Evolutionary conservation across 2,329 filamentous ascomycete genomes (phyloP), one percentile per base, ranked within the genome.

Genomic region (Clonostachys rosea): DNA sequence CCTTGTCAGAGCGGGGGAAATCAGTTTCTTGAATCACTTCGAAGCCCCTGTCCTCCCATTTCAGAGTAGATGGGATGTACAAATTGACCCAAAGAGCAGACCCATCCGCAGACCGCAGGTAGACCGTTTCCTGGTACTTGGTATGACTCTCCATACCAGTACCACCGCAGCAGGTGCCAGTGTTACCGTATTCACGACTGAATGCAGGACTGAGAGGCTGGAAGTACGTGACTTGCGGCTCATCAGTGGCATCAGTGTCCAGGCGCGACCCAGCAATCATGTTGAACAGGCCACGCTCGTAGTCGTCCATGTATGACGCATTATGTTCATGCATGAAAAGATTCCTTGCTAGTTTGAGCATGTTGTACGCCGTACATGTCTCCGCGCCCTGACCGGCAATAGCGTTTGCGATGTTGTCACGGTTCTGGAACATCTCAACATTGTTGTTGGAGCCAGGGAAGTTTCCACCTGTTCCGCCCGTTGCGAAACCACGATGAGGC

Each of bases 381-480:
- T 64, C 60, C 3, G 61, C 59, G 5, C 61, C 60, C 11, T 46
- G 48, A 0, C 50, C 43, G 9, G 51, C 54, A 24, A 63, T 59
- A 17, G 61, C 60, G 39, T 62, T 58, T 16, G 60, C 61, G 30
- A 64, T 57, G 50, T 63, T 63, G 49, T 55, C 59, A 13, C 61
- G 53, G 47, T 64, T 64, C 50, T 97, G 59, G 50, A 64, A 64
- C 47, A 64, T 49, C 54, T 64, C 61, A 12, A 54, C 50, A 46
- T 64, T 63, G 47, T 52, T 50, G 43, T 60, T 57, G 7, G 56
- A 60, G 16, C 61, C 61, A 0, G 61, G 56, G 41, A 59, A 63
- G 52, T 54, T 60, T 14, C 61, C 57, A 33, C 60, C 56, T 2
- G 56, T 55, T n/a, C 61, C 60, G 18, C 60, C 61, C 7, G 47